phyloP scores from a whole-genome alignment of 192 early-diverging fungal genomes.

The Coemansia umbellata region DNA sequence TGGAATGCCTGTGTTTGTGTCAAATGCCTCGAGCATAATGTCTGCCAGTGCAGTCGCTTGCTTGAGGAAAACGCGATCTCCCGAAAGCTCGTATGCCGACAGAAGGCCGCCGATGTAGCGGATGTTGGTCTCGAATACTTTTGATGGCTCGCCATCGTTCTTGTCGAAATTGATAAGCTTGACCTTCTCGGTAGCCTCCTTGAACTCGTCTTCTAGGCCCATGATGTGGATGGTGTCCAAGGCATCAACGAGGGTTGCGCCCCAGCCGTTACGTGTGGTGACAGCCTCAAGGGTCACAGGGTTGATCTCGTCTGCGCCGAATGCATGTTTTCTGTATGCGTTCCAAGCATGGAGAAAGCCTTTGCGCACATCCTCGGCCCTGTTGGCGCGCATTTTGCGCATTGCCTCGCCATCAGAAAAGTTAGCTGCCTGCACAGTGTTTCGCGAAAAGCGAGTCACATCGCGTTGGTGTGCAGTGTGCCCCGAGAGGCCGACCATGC shows the following conservation, averaged over 20 bases:
- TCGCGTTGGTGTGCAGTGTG: constrained; percentile 28
- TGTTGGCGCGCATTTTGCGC: constrained; percentile 50
- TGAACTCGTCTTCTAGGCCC: constrained; percentile 76
- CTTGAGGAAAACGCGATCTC: constrained; percentile 59
- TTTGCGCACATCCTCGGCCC: constrained; percentile 54
- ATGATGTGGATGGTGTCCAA: constrained; percentile 85
- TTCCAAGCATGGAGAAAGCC: constrained; percentile 68
- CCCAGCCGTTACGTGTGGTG: constrained; percentile 60
- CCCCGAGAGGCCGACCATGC: constrained; percentile 39
- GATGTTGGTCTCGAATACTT: constrained; percentile 86
- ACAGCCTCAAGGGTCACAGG: constrained; percentile 48
- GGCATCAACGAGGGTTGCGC: constrained; percentile 89
- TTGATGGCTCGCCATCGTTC: constrained; percentile 65
- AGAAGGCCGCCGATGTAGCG: constrained; percentile 83
- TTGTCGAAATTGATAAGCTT: constrained; percentile 62
- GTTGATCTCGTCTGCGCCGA: constrained; percentile 72
- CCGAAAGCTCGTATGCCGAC: constrained; percentile 72
- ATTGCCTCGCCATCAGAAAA: constrained; percentile 28
- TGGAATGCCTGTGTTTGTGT: constrained; percentile 47
- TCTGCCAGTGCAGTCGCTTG: constrained; percentile 82
- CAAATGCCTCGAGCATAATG: constrained; percentile 69
- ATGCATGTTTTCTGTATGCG: constrained; percentile 74
- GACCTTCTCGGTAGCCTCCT: constrained; percentile 71
- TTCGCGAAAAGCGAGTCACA: constrained; percentile 17
- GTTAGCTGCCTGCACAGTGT: constrained; percentile 35